These are phyloP conservation scores for Setomelanomma holmii DNA, from an alignment of 2,329 filamentous ascomycete species.

Conservation along the genomic window DNA sequence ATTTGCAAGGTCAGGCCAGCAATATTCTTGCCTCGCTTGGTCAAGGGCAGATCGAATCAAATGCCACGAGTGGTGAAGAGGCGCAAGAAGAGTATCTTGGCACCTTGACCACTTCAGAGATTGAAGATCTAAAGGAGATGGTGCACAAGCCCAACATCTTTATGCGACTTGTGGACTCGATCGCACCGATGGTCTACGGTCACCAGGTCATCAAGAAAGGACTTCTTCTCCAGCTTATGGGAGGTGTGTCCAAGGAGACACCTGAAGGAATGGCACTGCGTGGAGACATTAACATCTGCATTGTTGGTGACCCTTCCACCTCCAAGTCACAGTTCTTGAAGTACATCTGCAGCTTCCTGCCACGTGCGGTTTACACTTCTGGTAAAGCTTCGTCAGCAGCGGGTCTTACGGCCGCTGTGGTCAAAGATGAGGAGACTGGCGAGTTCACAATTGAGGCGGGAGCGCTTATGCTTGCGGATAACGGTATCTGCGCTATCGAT, in stretches of 20 bases:
- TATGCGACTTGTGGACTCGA: slow-evolving; percentile 86
- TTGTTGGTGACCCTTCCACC: slow-evolving; percentile 95
- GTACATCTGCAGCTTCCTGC: slow-evolving; percentile 96
- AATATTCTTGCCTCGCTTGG: slow-evolving; percentile 88
- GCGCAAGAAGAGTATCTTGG: slow-evolving; percentile 87
- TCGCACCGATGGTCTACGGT: slow-evolving; percentile 96
- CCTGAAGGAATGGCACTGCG: slow-evolving; percentile 93
- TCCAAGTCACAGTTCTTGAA: slow-evolving; percentile 98
- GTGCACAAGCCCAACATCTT: slow-evolving; percentile 97
- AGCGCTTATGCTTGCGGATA: slow-evolving; percentile 95
- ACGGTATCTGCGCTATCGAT: slow-evolving; percentile 97
- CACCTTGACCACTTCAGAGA: slow-evolving; percentile 84
- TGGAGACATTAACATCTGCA: slow-evolving; percentile 98
- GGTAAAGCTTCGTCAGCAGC: slow-evolving; percentile 97
- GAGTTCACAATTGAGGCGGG: slow-evolving; percentile 99
- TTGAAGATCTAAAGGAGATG: slow-evolving; percentile 89
- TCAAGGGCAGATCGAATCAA: slow-evolving; percentile 70
- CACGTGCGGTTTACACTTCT: slow-evolving; percentile 94
- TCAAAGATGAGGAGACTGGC: slow-evolving; percentile 98
- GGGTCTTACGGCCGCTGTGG: slow-evolving; percentile 93
- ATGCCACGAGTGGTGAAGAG: slow-evolving; percentile 73
- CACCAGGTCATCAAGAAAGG: slow-evolving; percentile 99
- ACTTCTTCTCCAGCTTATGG: slow-evolving; percentile 89
- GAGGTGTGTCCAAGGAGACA: slow-evolving; percentile 91
- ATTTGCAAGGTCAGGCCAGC: slow-evolving; percentile 73